Evolutionary conservation across 225 moss, liverwort and hornwort species (phyloP), one percentile per base, ranked within the genome.

Genomic region (Sphagnum tenellum): DNA sequence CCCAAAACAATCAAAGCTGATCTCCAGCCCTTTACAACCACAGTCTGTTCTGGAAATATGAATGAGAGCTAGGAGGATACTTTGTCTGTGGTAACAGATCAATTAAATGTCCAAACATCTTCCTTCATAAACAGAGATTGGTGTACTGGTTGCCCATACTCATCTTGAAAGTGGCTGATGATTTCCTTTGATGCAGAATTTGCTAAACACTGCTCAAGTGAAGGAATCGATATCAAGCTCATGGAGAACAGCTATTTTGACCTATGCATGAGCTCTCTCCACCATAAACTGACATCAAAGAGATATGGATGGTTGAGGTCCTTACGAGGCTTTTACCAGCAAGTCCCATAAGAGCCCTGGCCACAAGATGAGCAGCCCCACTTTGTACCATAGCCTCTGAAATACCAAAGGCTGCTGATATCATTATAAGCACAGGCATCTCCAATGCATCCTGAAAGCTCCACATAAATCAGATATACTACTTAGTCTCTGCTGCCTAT

Each of bases 311-410:
- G 78, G 72, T 78, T 79, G 60, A 81, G 76, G 74, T 76, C 75
- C 78, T 81, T 86, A 95, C 95, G 84, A 86, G 70, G 60, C 89
- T 86, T 79, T 89, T 95, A 72, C 95, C 95, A 64, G 88, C 88
- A 65, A 92, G 84, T 3, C 95, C 89, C 95, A 95, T 95, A 0
- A 95, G 79, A 70, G 88, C 79, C 68, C 81, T 86, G 5, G 95
- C 95, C 14, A 95, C 63, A 55, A 95, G 77, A 59, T 87, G 77
- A 72, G 92, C 92, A 50, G 95, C 95, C 55, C 89, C 95, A 68
- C 95, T 95, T 78, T 82, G 79, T 46, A 92, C 95, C 95, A 95
- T 95, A 12, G 88, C 95, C 72, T 95, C 95, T 56, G 92, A 92
- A 54, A 95, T 89, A 48, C 95, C 95, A 69, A 95, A 95, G 2